Evolutionary conservation across 2,329 filamentous ascomycete genomes (phyloP).

Genomic region (Chaetoscypha palmicola): DNA sequence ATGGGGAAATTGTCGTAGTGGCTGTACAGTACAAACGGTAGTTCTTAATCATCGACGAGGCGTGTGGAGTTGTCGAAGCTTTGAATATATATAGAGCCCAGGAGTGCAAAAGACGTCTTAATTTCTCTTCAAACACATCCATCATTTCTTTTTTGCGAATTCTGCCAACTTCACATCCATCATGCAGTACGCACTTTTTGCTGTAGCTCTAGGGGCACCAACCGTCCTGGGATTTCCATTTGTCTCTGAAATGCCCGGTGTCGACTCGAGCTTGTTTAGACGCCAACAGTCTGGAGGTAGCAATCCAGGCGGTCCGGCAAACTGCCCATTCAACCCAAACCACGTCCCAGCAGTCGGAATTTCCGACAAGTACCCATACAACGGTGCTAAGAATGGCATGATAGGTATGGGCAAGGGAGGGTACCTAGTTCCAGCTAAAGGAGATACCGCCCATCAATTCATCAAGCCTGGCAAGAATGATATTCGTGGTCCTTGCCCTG

Average conservation of each 20-base stretch:
- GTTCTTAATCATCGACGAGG: no score
- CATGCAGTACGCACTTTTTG: slow-evolving; percentile 20
- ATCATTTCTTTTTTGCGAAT: no score
- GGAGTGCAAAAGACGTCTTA: no score
- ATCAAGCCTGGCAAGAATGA: slow-evolving; percentile 26
- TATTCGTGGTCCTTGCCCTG: slow-evolving; percentile 36
- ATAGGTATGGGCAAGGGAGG: slow-evolving; percentile 37
- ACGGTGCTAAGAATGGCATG: slow-evolving; percentile 35
- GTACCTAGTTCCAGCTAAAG: slow-evolving; percentile 37
- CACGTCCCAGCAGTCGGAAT: slow-evolving; percentile 33
- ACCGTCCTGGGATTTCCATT: slow-evolving; percentile 33
- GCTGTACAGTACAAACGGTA: no score
- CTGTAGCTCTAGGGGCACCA: slow-evolving; percentile 14
- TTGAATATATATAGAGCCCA: no score
- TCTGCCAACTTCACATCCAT: no score
- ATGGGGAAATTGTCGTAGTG: no score
- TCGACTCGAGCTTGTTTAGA: slow-evolving; percentile 31
- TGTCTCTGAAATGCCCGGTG: slow-evolving; percentile 32
- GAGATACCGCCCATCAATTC: slow-evolving; percentile 24
- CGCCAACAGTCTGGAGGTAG: slow-evolving; percentile 29
- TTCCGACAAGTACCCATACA: slow-evolving; percentile 35
- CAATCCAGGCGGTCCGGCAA: slow-evolving; percentile 17
- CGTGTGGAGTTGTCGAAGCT: no score
- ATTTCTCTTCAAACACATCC: no score
- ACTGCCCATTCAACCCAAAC: slow-evolving; percentile 33